Evolutionary conservation across 2,329 filamentous ascomycete species (phyloP), one percentile per base, ranked within the genome.

Genomic region (Seiridium unicorne): DNA sequence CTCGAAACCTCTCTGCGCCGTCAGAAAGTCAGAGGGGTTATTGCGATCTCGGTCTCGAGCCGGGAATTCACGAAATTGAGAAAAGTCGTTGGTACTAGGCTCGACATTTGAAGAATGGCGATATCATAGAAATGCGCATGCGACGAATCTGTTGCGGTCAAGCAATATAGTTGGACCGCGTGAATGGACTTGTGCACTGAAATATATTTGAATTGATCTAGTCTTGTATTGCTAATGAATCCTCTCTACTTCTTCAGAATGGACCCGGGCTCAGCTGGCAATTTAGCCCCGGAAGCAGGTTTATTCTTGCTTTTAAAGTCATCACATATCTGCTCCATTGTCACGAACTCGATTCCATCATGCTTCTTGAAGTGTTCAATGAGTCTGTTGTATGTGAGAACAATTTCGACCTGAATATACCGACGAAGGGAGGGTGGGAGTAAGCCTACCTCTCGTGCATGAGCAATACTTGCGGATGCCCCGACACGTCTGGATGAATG

Each of bases 401-500:
- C 11, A 18, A 10, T n/a, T 44, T 42, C n/a, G 32, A 18, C 31
- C 11, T 18, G 36, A 5, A 5, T 13, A 8, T 10, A 26, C 38
- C 8, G 11, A 34, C 3, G 8, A 13, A 5, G 9, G 1, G n/a
- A 32, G 5, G 5, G 6, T 11, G 1, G 32, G 2, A 3, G 4
- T n/a, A 4, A 31, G 5, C 73, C 65, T 72, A 85, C 81, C 87
- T 81, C 73, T 92, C 88, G 64, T 91, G 87, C 89, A 92, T 91
- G 5, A 91, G 75, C 35, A 92, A 66, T 0, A 87, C 89, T 72
- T 92, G 89, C 0, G 89, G 89, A 18, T 88, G 80, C 0, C 90
- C 90, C 3, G 84, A 87, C 0, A 90, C 87, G 67, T 92, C 89
- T 0, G 89, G 90, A 71, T 92, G 89, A 42, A 92, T 88, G 0